Evolutionary conservation across 352 stramenopile species (phyloP), one percentile per base, ranked within the genome.

Genomic region (Pythium brassicae): DNA sequence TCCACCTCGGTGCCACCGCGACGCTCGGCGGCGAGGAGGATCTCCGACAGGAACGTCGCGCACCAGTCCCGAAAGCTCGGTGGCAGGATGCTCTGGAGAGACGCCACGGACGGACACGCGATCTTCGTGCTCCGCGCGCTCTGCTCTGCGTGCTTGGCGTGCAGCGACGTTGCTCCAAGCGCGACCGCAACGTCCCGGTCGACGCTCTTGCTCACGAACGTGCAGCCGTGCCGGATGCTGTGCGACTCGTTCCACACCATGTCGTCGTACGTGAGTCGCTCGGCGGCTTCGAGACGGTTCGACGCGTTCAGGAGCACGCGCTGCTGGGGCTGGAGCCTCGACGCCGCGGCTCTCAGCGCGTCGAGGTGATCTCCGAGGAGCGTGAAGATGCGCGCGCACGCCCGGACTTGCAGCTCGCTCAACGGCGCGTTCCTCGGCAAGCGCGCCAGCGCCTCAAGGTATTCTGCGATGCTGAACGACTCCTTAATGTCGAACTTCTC

Each of bases 231-330:
- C 11, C 83, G 76, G 64, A 72, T 61, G 44, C 77, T 68, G 53
- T 64, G 63, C 23, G 78, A 84, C 62, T 87, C 69, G 27, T 89
- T 74, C 83, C 83, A 92, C 47, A 83, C 63, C 83, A 92, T 92
- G 52, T 92, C 83, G 29, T 92, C 83, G 55, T 77, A 86, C 0
- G 65, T 74, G 25, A 92, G 53, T 22, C 72, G 55, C 10, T 61
- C 55, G 4, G 74, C 66, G 34, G 61, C 61, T 46, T 76, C 25
- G 12, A 88, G 45, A 4, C 50, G 42, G 34, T 77, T 76, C 5
- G 43, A 53, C 40, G 65, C 51, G 50, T 80, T 69, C 44, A 86
- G 35, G 26, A 86, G 59, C 32, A 83, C 62, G 55, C 78, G 55
- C 45, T 82, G 65, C 59, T 74, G 58, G 27, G 66, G 59, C 39